Conservation (phyloP, 108 stramenopile species). For the Discostella pseudostelligera region DNA sequence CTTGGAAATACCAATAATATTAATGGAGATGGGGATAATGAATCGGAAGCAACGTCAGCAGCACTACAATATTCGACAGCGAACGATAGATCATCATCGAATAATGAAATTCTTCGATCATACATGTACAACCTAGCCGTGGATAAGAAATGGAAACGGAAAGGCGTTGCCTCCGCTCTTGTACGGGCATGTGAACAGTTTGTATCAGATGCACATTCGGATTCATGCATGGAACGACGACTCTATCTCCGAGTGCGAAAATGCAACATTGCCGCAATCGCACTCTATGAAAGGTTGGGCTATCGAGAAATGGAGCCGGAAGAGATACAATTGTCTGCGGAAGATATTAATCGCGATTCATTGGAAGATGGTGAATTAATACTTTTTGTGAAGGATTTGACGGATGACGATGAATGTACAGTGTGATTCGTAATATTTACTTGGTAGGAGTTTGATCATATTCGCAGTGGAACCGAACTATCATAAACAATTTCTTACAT, state of each 20-base stretch:
- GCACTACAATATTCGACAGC: no score
- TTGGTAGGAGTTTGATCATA: no score
- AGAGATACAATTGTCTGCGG: constrained; percentile 27
- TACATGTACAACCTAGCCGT: constrained; percentile 85
- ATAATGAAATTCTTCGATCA: constrained; percentile 37
- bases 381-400: constrained; percentile 29
- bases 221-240: constrained; percentile 21
- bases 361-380: constrained; percentile 47
- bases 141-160: constrained; percentile 50
- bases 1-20: constrained; percentile 7
- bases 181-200: constrained; percentile 55
- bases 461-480: no score
- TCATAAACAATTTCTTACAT: no score
- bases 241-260: constrained; percentile 60
- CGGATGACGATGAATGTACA: not conserved
- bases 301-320: constrained; percentile 45
- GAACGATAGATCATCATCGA: no score
- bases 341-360: constrained; percentile 47
- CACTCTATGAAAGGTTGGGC: constrained; percentile 56
- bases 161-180: constrained; percentile 64
- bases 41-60: no score
- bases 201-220: constrained; percentile 31
- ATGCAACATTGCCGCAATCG: constrained; percentile 54
- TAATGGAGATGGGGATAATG: not conserved
- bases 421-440: no score